These are phyloP conservation scores for Kodamaea derodonti DNA, from an alignment of 1,139 yeast genomes.

Conservation along the genomic window DNA sequence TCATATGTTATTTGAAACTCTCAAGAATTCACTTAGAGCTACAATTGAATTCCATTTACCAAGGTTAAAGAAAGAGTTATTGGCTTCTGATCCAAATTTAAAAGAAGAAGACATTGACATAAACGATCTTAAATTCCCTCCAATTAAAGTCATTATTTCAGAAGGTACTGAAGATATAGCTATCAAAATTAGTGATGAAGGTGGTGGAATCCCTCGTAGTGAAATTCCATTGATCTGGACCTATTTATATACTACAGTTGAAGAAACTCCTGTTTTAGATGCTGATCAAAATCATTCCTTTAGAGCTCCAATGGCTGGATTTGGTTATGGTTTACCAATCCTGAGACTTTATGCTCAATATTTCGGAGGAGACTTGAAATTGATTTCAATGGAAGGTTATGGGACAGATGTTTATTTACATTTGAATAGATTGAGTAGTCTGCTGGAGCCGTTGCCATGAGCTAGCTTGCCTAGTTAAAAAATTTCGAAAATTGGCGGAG, in stretches of 20 bases:
- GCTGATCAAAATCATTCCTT: conserved; percentile 57
- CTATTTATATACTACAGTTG: conserved; percentile 83
- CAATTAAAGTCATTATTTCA: conserved; percentile 84
- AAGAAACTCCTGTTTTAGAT: conserved; percentile 66
- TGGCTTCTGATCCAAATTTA: conserved; percentile 41
- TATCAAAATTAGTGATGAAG: conserved; percentile 89
- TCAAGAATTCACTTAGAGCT: conserved; percentile 80
- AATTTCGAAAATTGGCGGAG: too few relatives aligned
- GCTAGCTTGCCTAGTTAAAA: too few relatives aligned
- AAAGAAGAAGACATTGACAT: conserved; percentile 44
- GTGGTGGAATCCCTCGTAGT: conserved; percentile 88
- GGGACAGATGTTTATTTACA: conserved; percentile 92
- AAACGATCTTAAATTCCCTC: conserved; percentile 71
- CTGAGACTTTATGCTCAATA: conserved; percentile 83
- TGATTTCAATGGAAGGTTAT: conserved; percentile 90
- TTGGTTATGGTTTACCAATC: conserved; percentile 88
- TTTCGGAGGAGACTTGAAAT: conserved; percentile 85
- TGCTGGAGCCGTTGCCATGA: conserved; percentile 45
- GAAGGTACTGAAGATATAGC: conserved; percentile 91
- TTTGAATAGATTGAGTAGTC: conserved; percentile 54
- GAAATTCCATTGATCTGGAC: conserved; percentile 90
- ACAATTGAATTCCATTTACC: conserved; percentile 73
- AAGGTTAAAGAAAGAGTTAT: conserved; percentile 33
- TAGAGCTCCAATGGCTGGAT: conserved; percentile 93
- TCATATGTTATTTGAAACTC: conserved; percentile 82